Conservation (phyloP, 2,329 filamentous ascomycete genomes). For the Coccinonectria pachysandricola region DNA sequence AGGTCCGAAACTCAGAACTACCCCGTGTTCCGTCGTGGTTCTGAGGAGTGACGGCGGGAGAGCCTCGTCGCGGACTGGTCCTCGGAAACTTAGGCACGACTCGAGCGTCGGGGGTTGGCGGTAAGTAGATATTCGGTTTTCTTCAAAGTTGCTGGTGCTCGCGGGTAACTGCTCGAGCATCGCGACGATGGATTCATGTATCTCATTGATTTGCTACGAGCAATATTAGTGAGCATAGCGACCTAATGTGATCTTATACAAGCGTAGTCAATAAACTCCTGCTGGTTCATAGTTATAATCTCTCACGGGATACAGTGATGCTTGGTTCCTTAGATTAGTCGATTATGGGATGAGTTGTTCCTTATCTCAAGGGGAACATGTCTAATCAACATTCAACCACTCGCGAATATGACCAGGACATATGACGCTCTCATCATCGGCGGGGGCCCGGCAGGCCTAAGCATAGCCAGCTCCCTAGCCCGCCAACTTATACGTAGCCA, state of each 20-base stretch:
- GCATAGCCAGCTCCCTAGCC: constrained; percentile 34
- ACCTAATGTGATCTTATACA: no score
- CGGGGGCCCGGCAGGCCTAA: constrained; percentile 41
- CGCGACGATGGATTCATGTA: constrained; percentile 2
- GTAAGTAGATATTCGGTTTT: not conserved
- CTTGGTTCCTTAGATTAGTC: no score
- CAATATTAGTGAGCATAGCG: no score
- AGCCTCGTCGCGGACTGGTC: constrained; percentile 28
- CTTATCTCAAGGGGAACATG: not conserved
- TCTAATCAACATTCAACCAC: constrained; percentile 1
- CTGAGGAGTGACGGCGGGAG: constrained; percentile 18
- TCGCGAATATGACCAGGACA: constrained; percentile 15
- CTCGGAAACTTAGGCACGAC: no score
- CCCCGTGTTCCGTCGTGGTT: constrained; percentile 20
- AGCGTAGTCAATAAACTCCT: no score
- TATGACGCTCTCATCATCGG: constrained; percentile 44
- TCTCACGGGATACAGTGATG: no score
- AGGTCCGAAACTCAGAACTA: constrained; percentile 27
- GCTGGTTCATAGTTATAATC: no score
- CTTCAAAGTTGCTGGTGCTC: constrained; percentile 14
- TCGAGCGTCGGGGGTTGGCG: no score
- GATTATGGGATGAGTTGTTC: no score
- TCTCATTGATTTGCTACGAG: constrained; percentile 1
- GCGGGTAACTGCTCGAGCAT: constrained; percentile 18
- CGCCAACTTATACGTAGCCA: constrained; percentile 36